phyloP scores from a whole-genome alignment of 208 protist species.

The Phytomonas francai region DNA sequence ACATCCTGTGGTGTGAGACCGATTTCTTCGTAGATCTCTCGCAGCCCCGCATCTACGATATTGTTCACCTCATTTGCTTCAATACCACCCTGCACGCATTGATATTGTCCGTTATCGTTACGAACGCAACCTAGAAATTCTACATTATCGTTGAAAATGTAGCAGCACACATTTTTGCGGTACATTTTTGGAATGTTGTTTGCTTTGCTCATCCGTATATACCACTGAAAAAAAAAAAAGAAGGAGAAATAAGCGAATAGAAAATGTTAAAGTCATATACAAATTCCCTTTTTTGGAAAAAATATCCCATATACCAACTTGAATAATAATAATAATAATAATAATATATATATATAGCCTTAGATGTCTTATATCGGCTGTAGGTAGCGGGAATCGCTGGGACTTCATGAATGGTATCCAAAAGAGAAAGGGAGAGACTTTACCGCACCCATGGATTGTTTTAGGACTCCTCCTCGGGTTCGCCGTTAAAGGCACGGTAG shows the following conservation, averaged over 20 bases:
- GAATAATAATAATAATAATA: conserved; percentile 5
- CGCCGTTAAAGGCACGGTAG: conserved; percentile 27
- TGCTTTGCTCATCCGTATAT: conserved; percentile 1
- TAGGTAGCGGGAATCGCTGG: too few species aligned
- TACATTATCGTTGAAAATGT: conserved; percentile 64
- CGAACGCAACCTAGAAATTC: conserved; percentile 58
- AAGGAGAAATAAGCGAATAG: neutral
- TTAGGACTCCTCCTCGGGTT: too few species aligned
- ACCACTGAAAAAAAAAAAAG: conserved; percentile 6
- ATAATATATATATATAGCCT: too few species aligned
- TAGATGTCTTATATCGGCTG: too few species aligned
- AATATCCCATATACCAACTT: neutral
- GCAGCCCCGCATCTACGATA: conserved; percentile 35
- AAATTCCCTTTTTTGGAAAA: neutral
- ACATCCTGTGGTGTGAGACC: conserved; percentile 39
- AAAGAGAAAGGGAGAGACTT: too few species aligned
- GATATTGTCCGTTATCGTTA: conserved; percentile 28
- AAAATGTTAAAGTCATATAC: neutral
- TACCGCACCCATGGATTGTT: too few species aligned
- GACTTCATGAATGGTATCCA: too few species aligned
- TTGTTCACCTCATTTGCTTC: conserved; percentile 50
- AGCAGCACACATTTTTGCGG: conserved; percentile 65
- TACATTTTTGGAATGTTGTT: conserved; percentile 36
- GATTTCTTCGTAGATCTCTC: conserved; percentile 76
- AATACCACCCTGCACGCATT: conserved; percentile 77